These are phyloP conservation scores for Castanea crenata DNA, from an alignment of 306 rosid genomes.

Conservation along the genomic window DNA sequence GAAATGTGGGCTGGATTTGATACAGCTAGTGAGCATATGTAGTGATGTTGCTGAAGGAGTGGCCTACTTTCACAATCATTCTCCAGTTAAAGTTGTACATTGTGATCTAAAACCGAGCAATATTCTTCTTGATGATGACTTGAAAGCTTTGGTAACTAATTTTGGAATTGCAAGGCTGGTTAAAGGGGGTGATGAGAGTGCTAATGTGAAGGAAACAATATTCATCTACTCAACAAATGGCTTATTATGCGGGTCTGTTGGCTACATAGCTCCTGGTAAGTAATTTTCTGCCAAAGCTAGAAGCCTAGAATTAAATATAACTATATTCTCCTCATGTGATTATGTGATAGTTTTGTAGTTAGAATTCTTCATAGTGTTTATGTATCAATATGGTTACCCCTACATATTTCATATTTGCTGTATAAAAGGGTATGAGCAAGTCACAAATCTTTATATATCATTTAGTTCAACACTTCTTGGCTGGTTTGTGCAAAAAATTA, in stretches of 20 bases:
- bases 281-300: background rate
- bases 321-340: background rate
- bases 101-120: slow-evolving; percentile 95
- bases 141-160: slow-evolving; percentile 85
- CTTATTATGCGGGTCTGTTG: slow-evolving; percentile 78
- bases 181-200: slow-evolving; percentile 34
- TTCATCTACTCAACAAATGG: slow-evolving; percentile 70
- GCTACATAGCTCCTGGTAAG: slow-evolving; percentile 95
- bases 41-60: slow-evolving; percentile 88
- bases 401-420: too few species aligned
- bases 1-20: slow-evolving; percentile 44
- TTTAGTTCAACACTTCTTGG: too few species aligned
- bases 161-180: slow-evolving; percentile 84
- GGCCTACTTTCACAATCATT: slow-evolving; percentile 83
- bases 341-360: background rate
- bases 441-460: too few species aligned
- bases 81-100: slow-evolving; percentile 76
- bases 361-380: background rate
- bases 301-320: background rate
- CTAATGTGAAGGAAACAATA: slow-evolving; percentile 27
- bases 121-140: slow-evolving; percentile 73
- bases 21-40: slow-evolving; percentile 72
- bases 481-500: too few species aligned
- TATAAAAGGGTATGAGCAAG: too few species aligned
- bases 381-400: too few species aligned